These are phyloP conservation scores for Annulohypoxylon truncatum DNA, from an alignment of 2,329 filamentous ascomycete genomes.

Conservation along the genomic window DNA sequence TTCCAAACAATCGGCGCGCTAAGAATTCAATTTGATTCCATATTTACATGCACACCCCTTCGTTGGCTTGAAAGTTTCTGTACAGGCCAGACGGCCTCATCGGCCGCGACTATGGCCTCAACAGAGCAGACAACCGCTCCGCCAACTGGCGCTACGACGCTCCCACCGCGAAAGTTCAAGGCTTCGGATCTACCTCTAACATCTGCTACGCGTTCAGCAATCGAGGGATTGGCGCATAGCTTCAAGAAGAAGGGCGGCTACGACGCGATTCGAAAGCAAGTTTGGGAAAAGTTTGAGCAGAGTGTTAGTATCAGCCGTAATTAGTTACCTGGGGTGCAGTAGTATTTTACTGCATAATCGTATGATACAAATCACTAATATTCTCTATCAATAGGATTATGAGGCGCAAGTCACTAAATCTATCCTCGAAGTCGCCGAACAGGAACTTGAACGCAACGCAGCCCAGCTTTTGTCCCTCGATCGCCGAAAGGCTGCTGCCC, in stretches of 20 bases:
- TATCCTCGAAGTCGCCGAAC: slow-evolving; percentile 76
- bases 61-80: slow-evolving; percentile 1
- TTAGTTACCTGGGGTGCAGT: neutral
- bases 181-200: slow-evolving; percentile 80
- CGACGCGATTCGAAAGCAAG: slow-evolving; percentile 79
- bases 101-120: slow-evolving; percentile 44
- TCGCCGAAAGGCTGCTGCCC: slow-evolving; percentile 76
- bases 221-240: slow-evolving; percentile 79
- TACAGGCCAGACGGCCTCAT: slow-evolving; percentile 44
- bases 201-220: slow-evolving; percentile 76
- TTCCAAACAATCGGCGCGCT: neutral
- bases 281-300: slow-evolving; percentile 79
- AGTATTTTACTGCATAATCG: neutral
- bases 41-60: slow-evolving; percentile 23
- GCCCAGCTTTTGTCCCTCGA: slow-evolving; percentile 78
- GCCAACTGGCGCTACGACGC: slow-evolving; percentile 33
- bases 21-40: neutral
- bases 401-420: slow-evolving; percentile 74
- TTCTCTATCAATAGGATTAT: slow-evolving; percentile 65
- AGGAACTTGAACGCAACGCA: slow-evolving; percentile 80
- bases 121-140: slow-evolving; percentile 47
- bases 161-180: slow-evolving; percentile 67
- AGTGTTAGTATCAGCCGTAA: slow-evolving; percentile 62
- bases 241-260: slow-evolving; percentile 91
- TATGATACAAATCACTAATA: slow-evolving; percentile 16